Base-by-base conservation (phyloP, 345 rosid species). In the Boechera divaricarpa region DNA sequence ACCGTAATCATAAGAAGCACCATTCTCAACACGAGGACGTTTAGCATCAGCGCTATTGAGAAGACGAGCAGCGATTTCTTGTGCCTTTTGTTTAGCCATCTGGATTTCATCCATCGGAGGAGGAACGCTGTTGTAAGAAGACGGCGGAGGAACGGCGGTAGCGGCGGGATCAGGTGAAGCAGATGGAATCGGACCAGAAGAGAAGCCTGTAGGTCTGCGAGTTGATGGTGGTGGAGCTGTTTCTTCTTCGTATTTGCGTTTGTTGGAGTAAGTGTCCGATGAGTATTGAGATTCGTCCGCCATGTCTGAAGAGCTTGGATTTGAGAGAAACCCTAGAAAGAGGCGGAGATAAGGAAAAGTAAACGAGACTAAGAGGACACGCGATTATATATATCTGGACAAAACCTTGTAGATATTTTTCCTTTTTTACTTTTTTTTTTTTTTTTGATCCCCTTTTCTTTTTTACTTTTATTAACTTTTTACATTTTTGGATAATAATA, bases 261-360 rank as follows among this genome's bases (percentile, higher is more conserved):
- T 96, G 82, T 78, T 83, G 53, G 78, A 49, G 67, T 76, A 80
- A 10, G 85, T 13, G 5, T 87, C 80, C 4, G 97, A 83, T 9
- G 97, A 83, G 89, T 92, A 92, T 7, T 87, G 96, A n/a, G 94
- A 80, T 82, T 95, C 99, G 83, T 93, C 99, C 13, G 96, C 98
- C 99, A 96, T 95, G 28, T 18, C 52, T 47, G 35, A 16, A 6
- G 33, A 5, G 41, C 13, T 38, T 33, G 47, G 72, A 57, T 61
- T 51, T 29, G 61, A 58, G 26, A 78, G 83, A 90, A 86, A 88
- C 95, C 95, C 95, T 90, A 57, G 60, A 28, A 53, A 86, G 86
- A 61, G 69, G 76, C 75, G 76, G 68, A 63, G 54, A 60, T 15
- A 68, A 63, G 67, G 78, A 63, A 49, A 1, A 58, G 28, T 26